Conservation (phyloP, 805 yeast species). For the Candida jianshihensis region DNA sequence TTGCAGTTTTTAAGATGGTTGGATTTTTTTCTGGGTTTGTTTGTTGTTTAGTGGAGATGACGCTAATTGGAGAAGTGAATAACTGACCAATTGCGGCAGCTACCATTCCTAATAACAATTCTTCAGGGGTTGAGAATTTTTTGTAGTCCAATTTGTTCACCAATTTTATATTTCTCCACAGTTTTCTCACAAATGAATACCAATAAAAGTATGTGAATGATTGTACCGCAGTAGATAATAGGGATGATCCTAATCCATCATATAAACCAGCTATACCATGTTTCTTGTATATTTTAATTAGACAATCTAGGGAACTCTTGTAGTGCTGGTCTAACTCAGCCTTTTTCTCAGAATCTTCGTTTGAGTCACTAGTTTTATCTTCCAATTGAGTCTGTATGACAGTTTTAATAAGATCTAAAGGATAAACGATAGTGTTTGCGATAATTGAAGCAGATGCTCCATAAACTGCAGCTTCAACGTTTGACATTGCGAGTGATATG, state of each 20-base stretch:
- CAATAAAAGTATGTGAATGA: conserved; percentile 83
- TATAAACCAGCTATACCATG: conserved; percentile 67
- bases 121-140: conserved; percentile 49
- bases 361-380: conserved; percentile 1
- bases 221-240: conserved; percentile 67
- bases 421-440: conserved; percentile 76
- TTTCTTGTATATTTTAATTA: conserved; percentile 44
- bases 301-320: conserved; percentile 54
- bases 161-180: conserved; percentile 35
- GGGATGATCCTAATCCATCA: conserved; percentile 60
- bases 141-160: conserved; percentile 27
- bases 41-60: conserved; percentile 62
- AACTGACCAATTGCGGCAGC: conserved; percentile 81
- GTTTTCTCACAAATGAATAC: conserved; percentile 65
- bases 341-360: conserved; percentile 3
- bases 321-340: conserved; percentile 30
- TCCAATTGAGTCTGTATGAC: conserved; percentile 59
- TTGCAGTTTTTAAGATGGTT: conserved; percentile 34
- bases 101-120: conserved; percentile 65
- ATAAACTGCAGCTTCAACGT: conserved; percentile 67
- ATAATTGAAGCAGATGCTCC: conserved; percentile 79
- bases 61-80: conserved; percentile 76
- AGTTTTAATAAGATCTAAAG: conserved; percentile 73
- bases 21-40: conserved; percentile 32
- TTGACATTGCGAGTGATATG: no score